Evolutionary conservation across 148 eudicot species (phyloP).

Genomic region (Chenopodium album): DNA sequence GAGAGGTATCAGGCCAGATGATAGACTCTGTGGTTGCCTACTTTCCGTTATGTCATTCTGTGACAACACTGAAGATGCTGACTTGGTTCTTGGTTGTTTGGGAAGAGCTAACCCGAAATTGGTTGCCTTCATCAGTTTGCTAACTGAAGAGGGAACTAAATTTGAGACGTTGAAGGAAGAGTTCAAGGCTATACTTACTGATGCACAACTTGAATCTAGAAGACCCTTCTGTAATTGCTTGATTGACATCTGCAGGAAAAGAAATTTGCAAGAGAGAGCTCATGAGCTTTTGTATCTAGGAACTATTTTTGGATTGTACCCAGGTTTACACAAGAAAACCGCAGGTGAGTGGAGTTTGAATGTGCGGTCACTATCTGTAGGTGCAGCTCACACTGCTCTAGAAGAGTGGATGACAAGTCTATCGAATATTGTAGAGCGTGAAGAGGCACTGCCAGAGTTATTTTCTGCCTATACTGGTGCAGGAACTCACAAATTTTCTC

Average conservation of each 20-base stretch:
- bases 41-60: slow-evolving; percentile 80
- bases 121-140: slow-evolving; percentile 51
- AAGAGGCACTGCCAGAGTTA: slow-evolving; percentile 63
- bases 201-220: slow-evolving; percentile 66
- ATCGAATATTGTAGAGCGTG: slow-evolving; percentile 50
- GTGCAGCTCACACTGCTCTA: slow-evolving; percentile 88
- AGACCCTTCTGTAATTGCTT: slow-evolving; percentile 91
- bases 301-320: slow-evolving; percentile 67
- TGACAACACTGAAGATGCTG: slow-evolving; percentile 47
- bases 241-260: slow-evolving; percentile 82
- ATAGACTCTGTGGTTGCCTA: slow-evolving; percentile 80
- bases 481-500: slow-evolving; percentile 92
- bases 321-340: slow-evolving; percentile 80
- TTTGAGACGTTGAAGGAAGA: slow-evolving; percentile 63
- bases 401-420: slow-evolving; percentile 94
- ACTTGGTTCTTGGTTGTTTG: slow-evolving; percentile 64
- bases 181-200: slow-evolving; percentile 53
- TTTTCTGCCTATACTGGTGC: slow-evolving; percentile 82
- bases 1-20: slow-evolving; percentile 78
- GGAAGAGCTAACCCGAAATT: slow-evolving; percentile 60
- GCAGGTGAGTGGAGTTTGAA: slow-evolving; percentile 82
- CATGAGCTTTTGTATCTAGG: slow-evolving; percentile 86
- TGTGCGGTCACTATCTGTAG: slow-evolving; percentile 80
- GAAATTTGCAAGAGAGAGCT: slow-evolving; percentile 63
- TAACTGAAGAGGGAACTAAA: slow-evolving; percentile 38